Base-by-base conservation (phyloP, 2,329 filamentous ascomycete species). In the Botrytis galanthina region DNA sequence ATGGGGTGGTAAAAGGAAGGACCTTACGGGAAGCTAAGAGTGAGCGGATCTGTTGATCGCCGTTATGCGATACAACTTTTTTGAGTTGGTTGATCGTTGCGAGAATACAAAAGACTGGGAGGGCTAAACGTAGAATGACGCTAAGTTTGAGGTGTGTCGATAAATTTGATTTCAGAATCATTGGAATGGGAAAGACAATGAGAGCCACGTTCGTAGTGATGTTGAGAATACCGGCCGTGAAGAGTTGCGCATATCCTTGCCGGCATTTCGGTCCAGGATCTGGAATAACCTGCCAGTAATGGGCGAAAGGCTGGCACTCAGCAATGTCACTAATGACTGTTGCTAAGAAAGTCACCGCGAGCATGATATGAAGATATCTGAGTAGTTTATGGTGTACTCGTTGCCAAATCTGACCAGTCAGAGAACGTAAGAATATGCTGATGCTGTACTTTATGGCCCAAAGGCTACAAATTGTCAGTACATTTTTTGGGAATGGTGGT, bases 361-460 rank as follows among this genome's bases (percentile, higher is more conserved):
- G 88, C 70, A 93, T 92, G 80, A 89, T 88, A 74, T 94, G 90
- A 75, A 98, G 92, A 74, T 88, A 86, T 70, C 90, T 86, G 14
- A 98, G 84, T 18, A 90, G 88, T 64, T 88, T 83, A 73, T 93
- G 89, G 81, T 96, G 94, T 42, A 90, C 90, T 70, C 88, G 88
- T 77, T 92, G 90, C 92, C 94, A 98, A 73, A 93, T 92, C 59
- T 91, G 89, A 73, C 89, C 90, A 4, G 93, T 96, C 72, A 98
- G 87, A 68, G 95, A 91, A 80, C 91, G 91, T 75, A 98, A 89
- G 79, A 97, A 98, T 80, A 97, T 94, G 74, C 94, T 92, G 73
- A 97, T 91, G 66, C 94, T 93, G 79, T 91, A 89, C 82, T 98
- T 99, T 76, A 95, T 90, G 74, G 91, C 90, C 95, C 96, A 99